Base-by-base conservation (phyloP, 2,329 filamentous ascomycete genomes). In the Colletotrichum tofieldiae region DNA sequence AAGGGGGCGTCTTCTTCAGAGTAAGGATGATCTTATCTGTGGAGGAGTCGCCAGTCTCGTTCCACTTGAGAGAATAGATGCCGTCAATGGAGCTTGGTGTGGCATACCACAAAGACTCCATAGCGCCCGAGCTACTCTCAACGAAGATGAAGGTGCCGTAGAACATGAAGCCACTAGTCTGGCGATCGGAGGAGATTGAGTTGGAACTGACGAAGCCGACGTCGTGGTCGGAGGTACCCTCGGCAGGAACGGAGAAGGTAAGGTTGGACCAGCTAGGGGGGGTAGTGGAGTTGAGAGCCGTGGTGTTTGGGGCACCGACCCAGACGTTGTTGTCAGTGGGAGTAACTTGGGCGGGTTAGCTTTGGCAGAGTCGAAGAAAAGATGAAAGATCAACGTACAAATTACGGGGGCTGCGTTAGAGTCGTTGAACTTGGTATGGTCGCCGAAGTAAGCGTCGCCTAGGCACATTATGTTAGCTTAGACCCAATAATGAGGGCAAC, bases 51-150 rank as follows among this genome's bases (percentile, higher is more conserved):
- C 41, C 55, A 23, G 73, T 77, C 7, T 59, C 26, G 69, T 79
- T 77, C 78, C 77, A 79, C 45, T 75, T 74, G 43, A 79, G 72
- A 8, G 67, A 65, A 71, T 74, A 79, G 18, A 77, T 60, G 41
- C 63, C 73, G 6, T 72, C 54, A 23, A 61, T 58, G 18, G 43
- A 60, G 32, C 74, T 71, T 7, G 77, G 77, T 6, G 74, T 62
- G 8, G 74, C 75, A 51, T 75, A 78, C 76, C 77, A 79, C 49
- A 74, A 29, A 6, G 74, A 76, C 41, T 75, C 60, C 26, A 79
- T 73, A 1, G 41, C 41, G 64, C 64, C 56, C 41, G 73, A 23
- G 39, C 51, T 18, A 41, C 29, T 9, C 39, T 52, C 14, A 26
- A 70, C 61, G 47, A 78, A 65, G 35, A 73, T 70, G 62, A 75